phyloP scores from a whole-genome alignment of 371 early-diverging fungal species.

The Zopfochytrium polystomum region DNA sequence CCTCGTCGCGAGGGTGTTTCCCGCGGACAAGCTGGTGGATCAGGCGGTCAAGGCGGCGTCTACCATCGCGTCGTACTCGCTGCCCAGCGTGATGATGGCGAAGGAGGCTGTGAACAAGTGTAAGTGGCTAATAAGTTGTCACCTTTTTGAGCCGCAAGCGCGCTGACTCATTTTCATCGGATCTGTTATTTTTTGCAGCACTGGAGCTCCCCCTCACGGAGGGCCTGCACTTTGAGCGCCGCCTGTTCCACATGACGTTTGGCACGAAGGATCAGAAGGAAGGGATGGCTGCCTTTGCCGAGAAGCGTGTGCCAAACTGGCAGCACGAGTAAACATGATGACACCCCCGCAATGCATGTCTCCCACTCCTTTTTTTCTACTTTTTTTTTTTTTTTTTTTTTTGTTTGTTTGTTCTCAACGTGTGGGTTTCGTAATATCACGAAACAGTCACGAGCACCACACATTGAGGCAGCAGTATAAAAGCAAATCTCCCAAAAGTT shows the following conservation, averaged over 20 bases:
- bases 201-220: slow-evolving; percentile 82
- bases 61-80: slow-evolving; percentile 80
- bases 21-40: slow-evolving; percentile 81
- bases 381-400: too few relatives aligned
- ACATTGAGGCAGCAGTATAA: too few relatives aligned
- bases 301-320: slow-evolving; percentile 90
- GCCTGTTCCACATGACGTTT: slow-evolving; percentile 92
- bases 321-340: slow-evolving; percentile 75
- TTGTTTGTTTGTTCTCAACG: too few relatives aligned
- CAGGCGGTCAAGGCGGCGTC: slow-evolving; percentile 87
- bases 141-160: neutral
- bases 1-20: slow-evolving; percentile 88
- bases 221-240: slow-evolving; percentile 90
- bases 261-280: slow-evolving; percentile 95
- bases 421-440: too few relatives aligned
- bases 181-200: slow-evolving; percentile 47
- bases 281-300: slow-evolving; percentile 95
- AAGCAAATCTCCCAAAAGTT: too few relatives aligned
- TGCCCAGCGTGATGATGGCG: slow-evolving; percentile 88
- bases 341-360: too few relatives aligned
- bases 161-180: slow-evolving; percentile 2
- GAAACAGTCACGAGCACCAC: too few relatives aligned
- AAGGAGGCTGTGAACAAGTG: slow-evolving; percentile 95
- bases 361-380: too few relatives aligned
- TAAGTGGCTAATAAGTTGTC: slow-evolving; percentile 23